These are phyloP conservation scores for Carex kokanica DNA, from an alignment of 176 grass and related monocot species.

Conservation along the genomic window DNA sequence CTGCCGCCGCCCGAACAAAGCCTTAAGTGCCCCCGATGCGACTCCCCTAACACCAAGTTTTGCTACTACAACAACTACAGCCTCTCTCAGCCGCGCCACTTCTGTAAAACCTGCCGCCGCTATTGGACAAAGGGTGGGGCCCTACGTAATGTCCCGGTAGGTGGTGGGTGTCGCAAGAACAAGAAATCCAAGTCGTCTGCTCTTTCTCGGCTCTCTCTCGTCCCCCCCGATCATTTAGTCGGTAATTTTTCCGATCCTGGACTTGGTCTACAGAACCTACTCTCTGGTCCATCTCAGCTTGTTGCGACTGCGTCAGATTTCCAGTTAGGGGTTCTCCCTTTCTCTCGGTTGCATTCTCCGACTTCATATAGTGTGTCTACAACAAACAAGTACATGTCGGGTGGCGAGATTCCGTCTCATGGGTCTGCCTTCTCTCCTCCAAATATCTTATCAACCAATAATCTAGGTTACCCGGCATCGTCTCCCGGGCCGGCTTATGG, in stretches of 20 bases:
- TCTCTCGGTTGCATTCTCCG: constrained; percentile 36
- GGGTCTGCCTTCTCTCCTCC: constrained; percentile 20
- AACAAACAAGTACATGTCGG: constrained; percentile 51
- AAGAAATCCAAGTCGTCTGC: constrained; percentile 63
- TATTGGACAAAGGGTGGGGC: constrained; percentile 99
- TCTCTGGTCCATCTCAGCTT: constrained; percentile 11
- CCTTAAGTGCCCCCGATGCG: constrained; percentile 78
- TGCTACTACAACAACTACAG: constrained; percentile 99
- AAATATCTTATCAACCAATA: background rate
- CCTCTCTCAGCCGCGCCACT: constrained; percentile 86
- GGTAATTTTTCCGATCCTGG: background rate
- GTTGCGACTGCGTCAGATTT: constrained; percentile 29
- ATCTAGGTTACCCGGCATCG: background rate
- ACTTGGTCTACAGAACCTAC: constrained; percentile 3
- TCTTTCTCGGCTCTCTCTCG: constrained; percentile 17
- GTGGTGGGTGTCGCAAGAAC: constrained; percentile 90
- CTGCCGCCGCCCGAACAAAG: constrained; percentile 48
- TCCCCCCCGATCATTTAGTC: constrained; percentile 31
- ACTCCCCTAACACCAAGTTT: constrained; percentile 97
- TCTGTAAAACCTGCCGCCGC: constrained; percentile 90
- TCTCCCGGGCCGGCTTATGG: background rate
- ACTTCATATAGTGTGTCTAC: background rate
- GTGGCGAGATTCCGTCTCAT: constrained; percentile 40
- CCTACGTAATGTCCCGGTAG: constrained; percentile 93
- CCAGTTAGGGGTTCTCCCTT: constrained; percentile 39